Conservation (phyloP, 805 yeast species). For the Teunomyces pallodes region DNA sequence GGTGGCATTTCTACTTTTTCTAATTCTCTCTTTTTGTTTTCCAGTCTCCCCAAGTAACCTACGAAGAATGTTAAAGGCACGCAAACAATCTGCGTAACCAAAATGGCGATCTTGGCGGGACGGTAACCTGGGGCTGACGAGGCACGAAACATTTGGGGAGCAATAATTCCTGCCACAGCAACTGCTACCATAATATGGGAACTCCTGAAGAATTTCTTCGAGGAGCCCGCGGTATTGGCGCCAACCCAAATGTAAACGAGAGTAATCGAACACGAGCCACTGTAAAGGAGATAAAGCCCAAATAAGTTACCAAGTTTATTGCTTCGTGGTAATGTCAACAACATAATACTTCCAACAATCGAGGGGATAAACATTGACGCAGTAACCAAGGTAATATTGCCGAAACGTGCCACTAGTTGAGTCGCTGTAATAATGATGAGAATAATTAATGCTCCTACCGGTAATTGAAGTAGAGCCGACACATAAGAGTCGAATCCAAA, state of each 20-base stretch:
- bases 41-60: conserved; percentile 43
- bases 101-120: conserved; percentile 56
- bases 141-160: conserved; percentile 64
- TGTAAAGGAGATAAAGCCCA: conserved; percentile 49
- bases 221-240: conserved; percentile 68
- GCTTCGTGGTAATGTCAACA: conserved; percentile 28
- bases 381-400: conserved; percentile 24
- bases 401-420: conserved; percentile 25
- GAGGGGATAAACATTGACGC: conserved; percentile 33
- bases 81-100: conserved; percentile 49
- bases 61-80: conserved; percentile 43
- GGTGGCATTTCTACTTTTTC: conserved; percentile 14
- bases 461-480: conserved; percentile 53
- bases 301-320: conserved; percentile 45
- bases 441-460: conserved; percentile 36
- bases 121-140: conserved; percentile 52
- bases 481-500: conserved; percentile 47
- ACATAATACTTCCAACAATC: conserved; percentile 39
- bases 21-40: conserved; percentile 50
- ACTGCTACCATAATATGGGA: conserved; percentile 62
- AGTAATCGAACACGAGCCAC: conserved; percentile 57
- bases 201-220: conserved; percentile 64
- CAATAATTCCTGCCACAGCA: conserved; percentile 63
- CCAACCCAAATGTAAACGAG: conserved; percentile 61
- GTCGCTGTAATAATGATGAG: conserved; percentile 31